These are phyloP conservation scores for Chaetomium strumarium DNA, from an alignment of 2,329 filamentous ascomycete species.

Conservation along the genomic window DNA sequence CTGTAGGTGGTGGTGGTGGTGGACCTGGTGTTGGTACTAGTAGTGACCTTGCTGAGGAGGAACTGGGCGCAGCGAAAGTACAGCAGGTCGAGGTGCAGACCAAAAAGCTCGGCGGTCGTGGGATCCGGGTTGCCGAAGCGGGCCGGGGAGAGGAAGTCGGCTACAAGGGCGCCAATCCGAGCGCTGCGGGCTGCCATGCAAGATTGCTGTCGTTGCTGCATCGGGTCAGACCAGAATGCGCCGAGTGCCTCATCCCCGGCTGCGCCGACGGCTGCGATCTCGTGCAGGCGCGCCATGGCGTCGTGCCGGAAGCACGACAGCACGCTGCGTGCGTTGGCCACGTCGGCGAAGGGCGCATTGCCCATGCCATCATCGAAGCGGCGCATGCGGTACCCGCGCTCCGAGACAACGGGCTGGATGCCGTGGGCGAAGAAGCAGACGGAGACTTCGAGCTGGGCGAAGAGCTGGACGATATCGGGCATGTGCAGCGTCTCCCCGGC, in stretches of 20 bases:
- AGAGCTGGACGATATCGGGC: conserved; percentile 25
- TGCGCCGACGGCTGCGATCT: conserved; percentile 9
- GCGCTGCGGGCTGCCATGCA: conserved; percentile 17
- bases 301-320: conserved; percentile 20
- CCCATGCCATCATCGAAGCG: conserved; percentile 16
- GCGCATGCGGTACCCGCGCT: conserved; percentile 19
- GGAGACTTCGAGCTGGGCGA: conserved; percentile 23
- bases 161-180: conserved; percentile 16
- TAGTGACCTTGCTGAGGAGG: conserved; percentile 6
- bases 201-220: conserved; percentile 21
- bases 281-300: conserved; percentile 21
- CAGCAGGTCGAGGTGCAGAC: conserved; percentile 19
- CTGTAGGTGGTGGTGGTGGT: background rate
- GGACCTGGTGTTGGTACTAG: no score
- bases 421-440: conserved; percentile 24
- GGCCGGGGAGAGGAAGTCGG: conserved; percentile 15
- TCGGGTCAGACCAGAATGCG: conserved; percentile 21
- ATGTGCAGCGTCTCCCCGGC: conserved; percentile 15
- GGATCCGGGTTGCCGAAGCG: conserved; percentile 11
- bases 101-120: conserved; percentile 14
- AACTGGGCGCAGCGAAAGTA: conserved; percentile 22
- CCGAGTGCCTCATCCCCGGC: background rate
- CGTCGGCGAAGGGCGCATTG: conserved; percentile 8
- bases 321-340: conserved; percentile 14
- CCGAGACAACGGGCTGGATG: conserved; percentile 24